Evolutionary conservation across 2,329 filamentous ascomycete genomes (phyloP).

Genomic region (Pseudogymnoascus sp.): DNA sequence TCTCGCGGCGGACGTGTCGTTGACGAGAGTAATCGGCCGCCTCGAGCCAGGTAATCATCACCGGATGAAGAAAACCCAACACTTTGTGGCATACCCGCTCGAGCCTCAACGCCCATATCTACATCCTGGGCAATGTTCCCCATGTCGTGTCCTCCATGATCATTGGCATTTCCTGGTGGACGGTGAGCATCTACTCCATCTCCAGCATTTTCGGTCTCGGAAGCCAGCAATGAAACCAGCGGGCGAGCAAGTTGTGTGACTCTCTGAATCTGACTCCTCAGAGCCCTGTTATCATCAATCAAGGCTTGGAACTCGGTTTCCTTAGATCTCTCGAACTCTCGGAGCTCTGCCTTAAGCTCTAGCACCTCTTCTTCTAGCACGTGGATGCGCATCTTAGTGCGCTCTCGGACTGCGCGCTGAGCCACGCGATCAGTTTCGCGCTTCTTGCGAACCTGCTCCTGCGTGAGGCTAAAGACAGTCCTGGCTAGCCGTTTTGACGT

Average conservation of each 20-base stretch:
- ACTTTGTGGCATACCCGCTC: not conserved
- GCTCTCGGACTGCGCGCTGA: conserved; percentile 9
- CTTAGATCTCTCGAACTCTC: not conserved
- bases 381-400: conserved; percentile 3
- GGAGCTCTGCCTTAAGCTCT: not conserved
- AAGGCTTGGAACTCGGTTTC: not conserved
- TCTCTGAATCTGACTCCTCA: not conserved
- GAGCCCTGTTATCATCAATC: not conserved
- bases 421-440: conserved; percentile 4
- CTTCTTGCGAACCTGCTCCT: conserved; percentile 8
- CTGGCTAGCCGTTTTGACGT: not conserved
- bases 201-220: not conserved
- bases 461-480: not conserved
- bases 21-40: not conserved
- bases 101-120: not conserved
- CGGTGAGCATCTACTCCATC: not conserved
- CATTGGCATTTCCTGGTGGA: not conserved
- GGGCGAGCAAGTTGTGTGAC: not conserved
- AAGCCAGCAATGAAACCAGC: not conserved
- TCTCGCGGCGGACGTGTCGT: not conserved
- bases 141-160: not conserved
- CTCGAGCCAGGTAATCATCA: not conserved
- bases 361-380: conserved; percentile 2
- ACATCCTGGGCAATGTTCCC: not conserved
- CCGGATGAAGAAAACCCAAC: not conserved